Evolutionary conservation across 768 basidiomycete species (phyloP).

Genomic region (Cantharellus anzutake): DNA sequence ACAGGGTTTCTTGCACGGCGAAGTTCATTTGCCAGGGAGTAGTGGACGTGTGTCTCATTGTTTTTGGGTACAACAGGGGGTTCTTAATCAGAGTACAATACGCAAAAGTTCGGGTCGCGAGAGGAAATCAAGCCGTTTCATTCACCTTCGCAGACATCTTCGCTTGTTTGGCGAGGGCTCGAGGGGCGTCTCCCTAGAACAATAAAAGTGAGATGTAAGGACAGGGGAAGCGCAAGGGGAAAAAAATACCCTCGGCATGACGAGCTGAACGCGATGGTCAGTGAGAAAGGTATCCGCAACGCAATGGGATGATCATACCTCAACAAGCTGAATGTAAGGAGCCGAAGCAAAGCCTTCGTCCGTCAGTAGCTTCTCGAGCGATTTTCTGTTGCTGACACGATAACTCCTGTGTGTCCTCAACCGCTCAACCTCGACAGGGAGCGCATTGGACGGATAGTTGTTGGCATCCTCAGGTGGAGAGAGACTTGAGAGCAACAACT

Average conservation of each 20-base stretch:
- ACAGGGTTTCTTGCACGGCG: too few species aligned
- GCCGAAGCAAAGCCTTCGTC: slow-evolving; percentile 40
- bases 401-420: slow-evolving; percentile 38
- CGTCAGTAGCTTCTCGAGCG: slow-evolving; percentile 48
- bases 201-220: neutral
- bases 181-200: neutral
- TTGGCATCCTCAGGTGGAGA: slow-evolving; percentile 25
- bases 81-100: too few species aligned
- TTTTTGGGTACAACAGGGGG: too few species aligned
- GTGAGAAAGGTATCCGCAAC: too few species aligned
- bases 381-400: slow-evolving; percentile 43
- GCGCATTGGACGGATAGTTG: slow-evolving; percentile 11
- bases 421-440: slow-evolving; percentile 19
- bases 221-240: neutral
- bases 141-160: neutral
- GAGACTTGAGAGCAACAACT: slow-evolving; percentile 11
- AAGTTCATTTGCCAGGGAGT: too few species aligned
- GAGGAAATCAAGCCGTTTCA: neutral
- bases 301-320: slow-evolving; percentile 40
- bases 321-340: slow-evolving; percentile 57
- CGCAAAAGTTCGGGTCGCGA: neutral
- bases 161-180: neutral
- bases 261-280: neutral
- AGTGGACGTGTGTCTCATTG: too few species aligned
- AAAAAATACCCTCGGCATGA: neutral